Conservation (phyloP, 495 filamentous ascomycete species). For the Penicillium egyptiacum region DNA sequence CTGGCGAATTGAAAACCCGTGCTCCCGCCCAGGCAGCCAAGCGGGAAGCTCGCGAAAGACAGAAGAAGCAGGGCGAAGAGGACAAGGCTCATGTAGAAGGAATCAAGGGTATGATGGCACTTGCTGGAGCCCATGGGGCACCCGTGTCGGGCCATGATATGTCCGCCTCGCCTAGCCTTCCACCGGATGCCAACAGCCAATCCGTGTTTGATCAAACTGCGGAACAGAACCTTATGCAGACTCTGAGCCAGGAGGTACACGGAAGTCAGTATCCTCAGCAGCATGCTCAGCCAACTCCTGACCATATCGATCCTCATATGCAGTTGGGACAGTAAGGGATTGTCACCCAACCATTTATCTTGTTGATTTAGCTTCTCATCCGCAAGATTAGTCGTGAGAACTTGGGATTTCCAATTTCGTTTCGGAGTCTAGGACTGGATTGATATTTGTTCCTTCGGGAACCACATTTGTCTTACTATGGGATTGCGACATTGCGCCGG, state of each 20-base stretch:
- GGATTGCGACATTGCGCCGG: constrained; percentile 14
- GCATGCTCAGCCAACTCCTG: constrained; percentile 31
- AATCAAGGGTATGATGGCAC: constrained; percentile 66
- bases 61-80: constrained; percentile 64
- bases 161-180: constrained; percentile 47
- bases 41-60: constrained; percentile 73
- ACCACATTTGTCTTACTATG: constrained; percentile 12
- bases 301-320: constrained; percentile 41
- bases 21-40: constrained; percentile 79
- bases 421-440: constrained; percentile 10
- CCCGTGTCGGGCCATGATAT: constrained; percentile 44
- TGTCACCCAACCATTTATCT: constrained; percentile 4
- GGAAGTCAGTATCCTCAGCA: constrained; percentile 44
- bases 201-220: constrained; percentile 45
- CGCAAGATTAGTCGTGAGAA: not conserved
- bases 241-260: constrained; percentile 49
- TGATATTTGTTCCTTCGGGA: constrained; percentile 9
- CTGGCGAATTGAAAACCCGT: constrained; percentile 90
- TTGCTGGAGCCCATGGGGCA: constrained; percentile 49
- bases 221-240: constrained; percentile 52
- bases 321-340: constrained; percentile 38
- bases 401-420: constrained; percentile 9
- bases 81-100: constrained; percentile 72
- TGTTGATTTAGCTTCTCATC: constrained; percentile 12
- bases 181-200: constrained; percentile 38